phyloP scores from a whole-genome alignment of 1,284 basidiomycete species.

The Boletellus deceptivus region DNA sequence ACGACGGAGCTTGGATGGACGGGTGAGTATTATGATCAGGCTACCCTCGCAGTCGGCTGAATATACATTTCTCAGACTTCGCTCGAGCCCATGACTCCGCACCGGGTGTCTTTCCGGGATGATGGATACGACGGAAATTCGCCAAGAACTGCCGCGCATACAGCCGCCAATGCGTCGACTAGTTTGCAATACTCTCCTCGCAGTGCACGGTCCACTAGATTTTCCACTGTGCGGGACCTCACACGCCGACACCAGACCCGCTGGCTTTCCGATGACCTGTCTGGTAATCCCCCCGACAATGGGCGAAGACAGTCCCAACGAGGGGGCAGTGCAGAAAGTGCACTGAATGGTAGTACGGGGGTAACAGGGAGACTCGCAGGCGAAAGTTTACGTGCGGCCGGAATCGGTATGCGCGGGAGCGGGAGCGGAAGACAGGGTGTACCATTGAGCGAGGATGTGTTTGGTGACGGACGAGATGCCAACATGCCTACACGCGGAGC shows the following conservation, averaged over 20 bases:
- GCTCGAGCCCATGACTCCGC: conserved; percentile 27
- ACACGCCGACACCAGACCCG: conserved; percentile 49
- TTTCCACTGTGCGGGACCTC: conserved; percentile 46
- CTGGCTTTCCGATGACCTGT: conserved; percentile 48
- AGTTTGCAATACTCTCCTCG: conserved; percentile 31
- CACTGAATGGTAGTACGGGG: conserved; percentile 37
- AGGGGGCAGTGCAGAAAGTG: conserved; percentile 65
- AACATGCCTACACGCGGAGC: conserved; percentile 12
- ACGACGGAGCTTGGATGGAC: conserved; percentile 40
- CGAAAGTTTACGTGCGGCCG: conserved; percentile 71
- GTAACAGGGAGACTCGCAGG: conserved; percentile 57
- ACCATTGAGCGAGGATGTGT: conserved; percentile 39
- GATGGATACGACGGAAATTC: conserved; percentile 15
- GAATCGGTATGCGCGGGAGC: conserved; percentile 44
- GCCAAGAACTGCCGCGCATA: conserved; percentile 22
- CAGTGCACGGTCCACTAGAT: conserved; percentile 34
- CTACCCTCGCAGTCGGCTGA: conserved; percentile 7
- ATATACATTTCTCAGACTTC: conserved; percentile 15
- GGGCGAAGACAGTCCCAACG: conserved; percentile 51
- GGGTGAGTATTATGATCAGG: conserved; percentile 35
- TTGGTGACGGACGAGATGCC: conserved; percentile 25
- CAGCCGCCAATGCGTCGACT: conserved; percentile 17
- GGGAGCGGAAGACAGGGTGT: conserved; percentile 12
- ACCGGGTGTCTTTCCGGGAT: conserved; percentile 19
- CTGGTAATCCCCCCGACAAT: conserved; percentile 20